Evolutionary conservation across 2,329 filamentous ascomycete genomes (phyloP).

Genomic region (Setomelanomma holmii): DNA sequence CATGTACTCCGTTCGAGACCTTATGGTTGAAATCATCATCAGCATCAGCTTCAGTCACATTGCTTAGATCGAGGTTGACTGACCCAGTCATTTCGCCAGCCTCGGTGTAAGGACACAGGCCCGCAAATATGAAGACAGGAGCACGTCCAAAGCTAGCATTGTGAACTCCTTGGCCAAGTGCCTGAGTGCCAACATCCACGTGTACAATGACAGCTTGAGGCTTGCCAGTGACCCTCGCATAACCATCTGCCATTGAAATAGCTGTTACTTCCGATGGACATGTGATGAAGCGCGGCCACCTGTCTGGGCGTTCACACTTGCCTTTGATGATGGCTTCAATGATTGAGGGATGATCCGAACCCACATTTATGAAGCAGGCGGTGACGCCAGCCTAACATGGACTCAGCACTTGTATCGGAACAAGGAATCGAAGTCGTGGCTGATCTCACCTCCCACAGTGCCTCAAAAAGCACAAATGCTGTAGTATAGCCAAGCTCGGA

Average conservation of each 20-base stretch:
- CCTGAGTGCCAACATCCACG: conserved; percentile 75
- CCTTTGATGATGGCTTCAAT: conserved; percentile 29
- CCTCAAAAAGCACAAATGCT: conserved; percentile 20
- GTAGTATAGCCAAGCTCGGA: conserved; percentile 21
- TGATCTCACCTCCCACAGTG: conserved; percentile 14
- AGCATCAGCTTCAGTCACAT: too few species aligned
- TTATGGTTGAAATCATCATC: too few species aligned
- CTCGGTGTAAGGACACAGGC: conserved; percentile 53
- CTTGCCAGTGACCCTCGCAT: conserved; percentile 62
- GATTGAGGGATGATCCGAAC: conserved; percentile 32
- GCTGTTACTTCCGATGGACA: conserved; percentile 26
- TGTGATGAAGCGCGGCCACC: conserved; percentile 20
- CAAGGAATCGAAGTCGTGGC: background rate
- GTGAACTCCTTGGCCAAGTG: conserved; percentile 73
- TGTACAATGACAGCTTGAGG: conserved; percentile 78
- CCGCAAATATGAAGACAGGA: conserved; percentile 54
- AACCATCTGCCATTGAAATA: conserved; percentile 25
- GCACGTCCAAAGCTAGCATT: conserved; percentile 44
- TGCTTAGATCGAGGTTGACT: too few species aligned
- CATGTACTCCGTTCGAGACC: conserved; percentile 49
- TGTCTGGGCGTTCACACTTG: conserved; percentile 18
- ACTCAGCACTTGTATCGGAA: background rate
- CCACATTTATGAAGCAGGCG: conserved; percentile 27
- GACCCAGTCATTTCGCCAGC: conserved; percentile 53
- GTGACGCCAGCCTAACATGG: conserved; percentile 11